phyloP scores from a whole-genome alignment of 2,329 filamentous ascomycete genomes.

The Arachnopeziza araneosa region DNA sequence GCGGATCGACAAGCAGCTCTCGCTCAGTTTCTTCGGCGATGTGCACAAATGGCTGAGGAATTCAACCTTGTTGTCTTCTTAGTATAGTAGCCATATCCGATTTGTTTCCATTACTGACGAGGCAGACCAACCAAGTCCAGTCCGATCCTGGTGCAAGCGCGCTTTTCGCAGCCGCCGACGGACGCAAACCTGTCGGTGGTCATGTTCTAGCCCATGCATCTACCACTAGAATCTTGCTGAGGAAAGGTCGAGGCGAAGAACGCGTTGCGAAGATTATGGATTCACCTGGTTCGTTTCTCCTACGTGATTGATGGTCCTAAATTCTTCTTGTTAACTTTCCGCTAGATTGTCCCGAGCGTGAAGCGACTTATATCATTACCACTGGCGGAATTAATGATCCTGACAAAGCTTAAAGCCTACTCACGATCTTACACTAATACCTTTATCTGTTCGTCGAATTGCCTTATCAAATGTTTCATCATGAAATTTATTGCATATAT shows the following conservation, averaged over 20 bases:
- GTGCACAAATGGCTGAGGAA: slow-evolving; percentile 62
- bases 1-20: slow-evolving; percentile 64
- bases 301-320: neutral
- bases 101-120: neutral
- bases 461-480: neutral
- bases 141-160: slow-evolving; percentile 64
- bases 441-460: neutral
- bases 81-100: slow-evolving; percentile 32
- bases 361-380: slow-evolving; percentile 66
- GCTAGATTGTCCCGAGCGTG: slow-evolving; percentile 61
- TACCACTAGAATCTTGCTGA: slow-evolving; percentile 58
- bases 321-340: neutral
- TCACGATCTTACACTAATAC: neutral
- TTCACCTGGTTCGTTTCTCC: slow-evolving; percentile 48
- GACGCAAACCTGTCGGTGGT: slow-evolving; percentile 60
- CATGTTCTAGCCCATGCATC: slow-evolving; percentile 66
- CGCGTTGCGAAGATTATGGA: slow-evolving; percentile 65
- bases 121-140: slow-evolving; percentile 64
- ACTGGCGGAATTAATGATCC: slow-evolving; percentile 64
- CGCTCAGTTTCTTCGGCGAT: slow-evolving; percentile 57
- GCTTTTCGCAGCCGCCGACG: slow-evolving; percentile 62
- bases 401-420: slow-evolving; percentile 39
- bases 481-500: neutral
- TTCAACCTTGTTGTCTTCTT: slow-evolving; percentile 63
- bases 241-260: slow-evolving; percentile 65